Percentiles rank a stretch among this genome's conserved stretches.
Evolutionary conservation across 352 stramenopile species (phyloP).

Genomic region (Stramenopiles sp.): DNA sequence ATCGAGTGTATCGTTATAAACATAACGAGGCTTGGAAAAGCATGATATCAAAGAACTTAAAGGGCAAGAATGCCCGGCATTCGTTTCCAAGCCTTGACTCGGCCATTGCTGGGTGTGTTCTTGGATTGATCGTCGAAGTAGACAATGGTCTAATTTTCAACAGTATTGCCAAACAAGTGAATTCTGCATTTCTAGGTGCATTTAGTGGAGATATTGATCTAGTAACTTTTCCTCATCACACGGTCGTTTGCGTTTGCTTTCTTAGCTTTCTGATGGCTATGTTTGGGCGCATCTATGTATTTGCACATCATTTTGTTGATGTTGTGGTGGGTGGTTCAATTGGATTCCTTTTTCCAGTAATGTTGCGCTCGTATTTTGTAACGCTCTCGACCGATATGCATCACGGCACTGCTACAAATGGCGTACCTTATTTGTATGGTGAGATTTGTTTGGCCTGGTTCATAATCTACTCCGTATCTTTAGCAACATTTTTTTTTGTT

Average conservation of each 20-base stretch:
- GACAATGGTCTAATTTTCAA: neutral
- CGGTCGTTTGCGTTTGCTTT: too few species aligned
- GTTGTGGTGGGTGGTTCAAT: neutral
- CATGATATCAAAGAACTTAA: neutral
- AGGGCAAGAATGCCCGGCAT: neutral
- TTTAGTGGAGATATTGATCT: too few species aligned
- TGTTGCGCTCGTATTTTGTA: neutral
- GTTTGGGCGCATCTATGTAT: neutral
- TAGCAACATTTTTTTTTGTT: neutral
- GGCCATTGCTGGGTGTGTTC: neutral
- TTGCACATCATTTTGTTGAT: neutral
- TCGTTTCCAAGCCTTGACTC: neutral
- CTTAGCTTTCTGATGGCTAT: neutral
- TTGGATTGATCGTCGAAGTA: neutral
- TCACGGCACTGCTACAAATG: neutral
- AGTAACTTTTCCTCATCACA: too few species aligned
- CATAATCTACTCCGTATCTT: neutral
- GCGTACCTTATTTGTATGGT: neutral
- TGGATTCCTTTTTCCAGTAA: neutral
- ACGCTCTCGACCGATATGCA: too few species aligned
- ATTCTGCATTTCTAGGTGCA: too few species aligned
- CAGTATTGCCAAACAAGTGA: too few species aligned
- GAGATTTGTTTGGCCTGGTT: neutral
- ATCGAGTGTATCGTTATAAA: neutral
- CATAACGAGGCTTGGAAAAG: neutral